These are phyloP conservation scores for Aspergillus fumigatiaffinis DNA, from an alignment of 2,329 filamentous ascomycete species.

Conservation along the genomic window DNA sequence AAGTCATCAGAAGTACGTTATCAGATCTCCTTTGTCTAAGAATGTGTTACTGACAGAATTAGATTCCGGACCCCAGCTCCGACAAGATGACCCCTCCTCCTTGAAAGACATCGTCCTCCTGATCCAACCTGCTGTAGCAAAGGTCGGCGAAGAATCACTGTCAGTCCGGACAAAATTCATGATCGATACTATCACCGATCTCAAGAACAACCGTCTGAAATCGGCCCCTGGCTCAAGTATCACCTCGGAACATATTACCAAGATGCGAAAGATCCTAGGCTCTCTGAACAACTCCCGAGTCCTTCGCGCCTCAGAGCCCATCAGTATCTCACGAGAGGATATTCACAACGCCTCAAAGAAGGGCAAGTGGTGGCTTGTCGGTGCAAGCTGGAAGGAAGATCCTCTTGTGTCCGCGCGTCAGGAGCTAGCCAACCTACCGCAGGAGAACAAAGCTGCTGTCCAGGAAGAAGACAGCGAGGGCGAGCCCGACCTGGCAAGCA, in stretches of 20 bases:
- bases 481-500: slow-evolving; percentile 62
- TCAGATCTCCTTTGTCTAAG: neutral
- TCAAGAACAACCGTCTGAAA: slow-evolving; percentile 92
- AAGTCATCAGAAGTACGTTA: slow-evolving; percentile 65
- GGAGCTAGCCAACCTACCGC: slow-evolving; percentile 23
- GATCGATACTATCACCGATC: slow-evolving; percentile 90
- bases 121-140: slow-evolving; percentile 68
- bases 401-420: slow-evolving; percentile 34
- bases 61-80: slow-evolving; percentile 73
- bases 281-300: slow-evolving; percentile 63
- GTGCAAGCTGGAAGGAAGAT: slow-evolving; percentile 73
- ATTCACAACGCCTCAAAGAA: slow-evolving; percentile 78
- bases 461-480: slow-evolving; percentile 30
- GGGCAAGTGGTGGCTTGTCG: slow-evolving; percentile 98
- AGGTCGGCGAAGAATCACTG: slow-evolving; percentile 64
- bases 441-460: slow-evolving; percentile 6
- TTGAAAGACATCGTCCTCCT: slow-evolving; percentile 84
- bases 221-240: slow-evolving; percentile 67
- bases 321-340: slow-evolving; percentile 76
- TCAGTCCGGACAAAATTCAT: slow-evolving; percentile 93
- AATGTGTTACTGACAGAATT: slow-evolving; percentile 13
- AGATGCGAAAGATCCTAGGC: slow-evolving; percentile 85
- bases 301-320: slow-evolving; percentile 71
- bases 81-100: slow-evolving; percentile 81
- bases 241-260: slow-evolving; percentile 74